Evolutionary conservation across 2,329 filamentous ascomycete species (phyloP).

Genomic region (Penicillium sp.): DNA sequence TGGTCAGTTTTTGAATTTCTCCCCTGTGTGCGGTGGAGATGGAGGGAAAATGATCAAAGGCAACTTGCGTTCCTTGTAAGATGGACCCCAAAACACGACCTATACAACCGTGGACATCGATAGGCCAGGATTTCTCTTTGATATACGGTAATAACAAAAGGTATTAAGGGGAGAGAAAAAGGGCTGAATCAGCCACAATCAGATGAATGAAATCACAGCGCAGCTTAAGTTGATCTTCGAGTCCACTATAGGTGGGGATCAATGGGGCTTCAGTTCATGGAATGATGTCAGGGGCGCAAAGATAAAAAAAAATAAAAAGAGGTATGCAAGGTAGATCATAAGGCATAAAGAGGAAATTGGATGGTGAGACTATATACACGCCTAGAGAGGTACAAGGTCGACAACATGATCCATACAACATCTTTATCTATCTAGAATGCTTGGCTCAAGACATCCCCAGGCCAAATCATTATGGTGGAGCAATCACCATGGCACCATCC

Average conservation of each 20-base stretch:
- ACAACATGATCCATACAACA: constrained; percentile 8
- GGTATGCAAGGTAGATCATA: neutral
- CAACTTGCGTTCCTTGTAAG: neutral
- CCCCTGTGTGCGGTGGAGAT: neutral
- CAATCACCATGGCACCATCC: constrained; percentile 8
- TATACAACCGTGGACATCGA: neutral
- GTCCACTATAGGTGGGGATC: constrained; percentile 2
- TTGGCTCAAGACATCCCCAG: constrained; percentile 13
- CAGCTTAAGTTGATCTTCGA: constrained; percentile 1
- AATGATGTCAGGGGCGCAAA: neutral
- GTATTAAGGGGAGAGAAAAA: neutral
- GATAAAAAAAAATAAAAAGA: neutral
- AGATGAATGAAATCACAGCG: constrained; percentile 3
- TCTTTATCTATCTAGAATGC: constrained; percentile 20
- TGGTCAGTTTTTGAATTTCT: neutral
- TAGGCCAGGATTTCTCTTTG: neutral
- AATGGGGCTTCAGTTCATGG: neutral
- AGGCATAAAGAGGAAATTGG: neutral
- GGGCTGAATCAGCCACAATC: neutral
- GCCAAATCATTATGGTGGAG: constrained; percentile 15
- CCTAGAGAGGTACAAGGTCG: neutral
- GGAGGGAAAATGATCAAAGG: neutral
- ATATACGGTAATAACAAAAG: neutral
- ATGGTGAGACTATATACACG: constrained; percentile 9
- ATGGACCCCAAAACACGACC: neutral